Evolutionary conservation across 495 filamentous ascomycete species (phyloP).

Genomic region (Podospora fimiseda): DNA sequence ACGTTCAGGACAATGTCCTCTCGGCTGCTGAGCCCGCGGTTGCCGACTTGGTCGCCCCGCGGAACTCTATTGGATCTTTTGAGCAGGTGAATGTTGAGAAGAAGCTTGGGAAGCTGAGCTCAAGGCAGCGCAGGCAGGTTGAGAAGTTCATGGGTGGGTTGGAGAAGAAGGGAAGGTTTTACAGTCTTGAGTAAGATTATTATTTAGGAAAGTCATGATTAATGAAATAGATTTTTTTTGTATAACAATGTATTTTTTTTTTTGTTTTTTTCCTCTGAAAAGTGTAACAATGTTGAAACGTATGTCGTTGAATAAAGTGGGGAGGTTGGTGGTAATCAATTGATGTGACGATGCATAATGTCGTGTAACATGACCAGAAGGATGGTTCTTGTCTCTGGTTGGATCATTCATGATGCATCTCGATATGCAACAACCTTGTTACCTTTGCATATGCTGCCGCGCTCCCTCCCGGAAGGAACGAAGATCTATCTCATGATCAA

Average conservation of each 20-base stretch:
- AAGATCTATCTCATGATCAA: too few relatives aligned
- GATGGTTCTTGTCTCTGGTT: neutral
- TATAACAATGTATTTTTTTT: too few relatives aligned
- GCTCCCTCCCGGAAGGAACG: too few relatives aligned
- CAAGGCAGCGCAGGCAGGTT: conserved; percentile 6
- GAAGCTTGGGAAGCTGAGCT: neutral
- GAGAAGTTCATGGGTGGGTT: conserved; percentile 1
- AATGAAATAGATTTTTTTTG: too few relatives aligned
- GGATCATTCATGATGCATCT: neutral
- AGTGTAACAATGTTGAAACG: too few relatives aligned
- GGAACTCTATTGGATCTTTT: neutral
- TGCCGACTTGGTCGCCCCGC: neutral
- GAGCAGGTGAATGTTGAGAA: neutral
- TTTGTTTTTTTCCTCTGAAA: too few relatives aligned
- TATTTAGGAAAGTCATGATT: too few relatives aligned
- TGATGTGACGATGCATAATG: neutral
- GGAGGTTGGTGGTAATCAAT: too few relatives aligned
- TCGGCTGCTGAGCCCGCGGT: neutral
- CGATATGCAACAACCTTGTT: too few relatives aligned
- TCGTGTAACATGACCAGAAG: neutral
- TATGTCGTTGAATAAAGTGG: too few relatives aligned
- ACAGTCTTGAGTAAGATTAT: too few relatives aligned
- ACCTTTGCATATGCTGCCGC: too few relatives aligned
- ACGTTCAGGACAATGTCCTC: conserved; percentile 6
- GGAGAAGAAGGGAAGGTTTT: neutral